Percentiles rank a stretch among this genome's conserved stretches.
Conservation (phyloP, 306 rosid genomes). For the Cucumis hystrix region DNA sequence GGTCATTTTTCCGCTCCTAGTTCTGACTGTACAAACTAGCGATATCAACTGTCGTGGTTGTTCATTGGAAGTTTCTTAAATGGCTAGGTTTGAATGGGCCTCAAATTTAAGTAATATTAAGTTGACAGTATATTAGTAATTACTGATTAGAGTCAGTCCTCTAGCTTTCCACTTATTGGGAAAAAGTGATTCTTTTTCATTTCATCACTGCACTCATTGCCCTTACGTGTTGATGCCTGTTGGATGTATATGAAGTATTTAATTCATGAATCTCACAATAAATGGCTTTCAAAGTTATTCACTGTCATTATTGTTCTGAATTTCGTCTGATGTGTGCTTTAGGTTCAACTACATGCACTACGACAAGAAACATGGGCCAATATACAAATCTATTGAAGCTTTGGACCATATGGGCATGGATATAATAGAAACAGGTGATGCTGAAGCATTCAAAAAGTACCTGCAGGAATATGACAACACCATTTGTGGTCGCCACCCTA, state of each 20-base stretch:
- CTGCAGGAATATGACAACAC: slow-evolving; percentile 66
- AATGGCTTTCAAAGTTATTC: not conserved
- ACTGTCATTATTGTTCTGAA: not conserved
- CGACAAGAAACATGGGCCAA: slow-evolving; percentile 84
- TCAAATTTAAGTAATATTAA: not conserved
- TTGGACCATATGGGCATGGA: slow-evolving; percentile 96
- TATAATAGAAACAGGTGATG: slow-evolving; percentile 84
- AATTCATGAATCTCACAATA: not conserved
- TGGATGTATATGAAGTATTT: not conserved
- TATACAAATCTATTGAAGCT: slow-evolving; percentile 87
- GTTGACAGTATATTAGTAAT: not conserved
- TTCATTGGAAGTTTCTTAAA: not conserved
- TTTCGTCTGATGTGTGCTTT: slow-evolving; percentile 10
- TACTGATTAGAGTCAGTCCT: not conserved
- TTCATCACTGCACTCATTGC: not conserved
- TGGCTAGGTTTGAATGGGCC: not conserved
- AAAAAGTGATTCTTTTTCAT: not conserved
- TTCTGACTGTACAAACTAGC: not conserved
- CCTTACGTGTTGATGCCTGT: not conserved
- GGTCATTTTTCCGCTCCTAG: not conserved
- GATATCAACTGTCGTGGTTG: not conserved
- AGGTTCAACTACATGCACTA: slow-evolving; percentile 68
- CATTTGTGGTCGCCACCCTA: slow-evolving; percentile 96
- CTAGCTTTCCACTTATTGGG: not conserved
- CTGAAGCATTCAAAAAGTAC: slow-evolving; percentile 80